Percentiles rank a stretch among this genome's conserved stretches.
phyloP scores from a whole-genome alignment of 805 yeast genomes.

The Ogataea haglerorum region DNA sequence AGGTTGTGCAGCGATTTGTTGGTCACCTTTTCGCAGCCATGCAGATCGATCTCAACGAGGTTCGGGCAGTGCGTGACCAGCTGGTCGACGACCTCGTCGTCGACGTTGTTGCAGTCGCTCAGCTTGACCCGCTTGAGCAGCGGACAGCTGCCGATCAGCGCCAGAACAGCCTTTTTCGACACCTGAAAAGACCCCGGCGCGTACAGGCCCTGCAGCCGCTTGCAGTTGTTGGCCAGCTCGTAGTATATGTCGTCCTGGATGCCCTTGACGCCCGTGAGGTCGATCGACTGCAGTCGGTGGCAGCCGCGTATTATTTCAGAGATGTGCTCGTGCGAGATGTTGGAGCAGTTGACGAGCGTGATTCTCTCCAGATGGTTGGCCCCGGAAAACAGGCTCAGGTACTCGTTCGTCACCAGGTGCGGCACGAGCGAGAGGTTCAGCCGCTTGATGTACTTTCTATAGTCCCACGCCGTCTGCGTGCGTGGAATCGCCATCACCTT shows the following conservation, averaged over 20 bases:
- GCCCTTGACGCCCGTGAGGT: conserved; percentile 73
- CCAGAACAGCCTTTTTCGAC: conserved; percentile 58
- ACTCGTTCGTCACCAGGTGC: conserved; percentile 59
- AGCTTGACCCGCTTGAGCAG: conserved; percentile 79
- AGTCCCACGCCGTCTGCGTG: conserved; percentile 57
- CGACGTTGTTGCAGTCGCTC: conserved; percentile 63
- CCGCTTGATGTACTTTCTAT: conserved; percentile 67
- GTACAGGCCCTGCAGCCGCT: conserved; percentile 81
- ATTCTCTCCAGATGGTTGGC: conserved; percentile 80
- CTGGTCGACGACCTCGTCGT: conserved; percentile 57
- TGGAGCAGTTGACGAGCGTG: conserved; percentile 76
- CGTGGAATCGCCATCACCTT: conserved; percentile 51
- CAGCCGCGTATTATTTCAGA: conserved; percentile 61
- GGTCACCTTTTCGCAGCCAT: conserved; percentile 71
- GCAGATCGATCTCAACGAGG: conserved; percentile 86
- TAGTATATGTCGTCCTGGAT: conserved; percentile 66
- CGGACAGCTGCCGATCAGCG: conserved; percentile 60
- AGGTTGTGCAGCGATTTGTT: conserved; percentile 57
- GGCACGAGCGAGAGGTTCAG: conserved; percentile 77
- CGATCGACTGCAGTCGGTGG: conserved; percentile 74
- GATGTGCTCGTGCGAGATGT: conserved; percentile 59
- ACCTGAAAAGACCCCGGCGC: conserved; percentile 82
- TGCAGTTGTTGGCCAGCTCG: conserved; percentile 68
- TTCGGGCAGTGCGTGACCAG: conserved; percentile 71
- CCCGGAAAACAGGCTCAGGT: conserved; percentile 57